Evolutionary conservation across 768 basidiomycete genomes (phyloP).

Genomic region (Trametes cinnabarina): DNA sequence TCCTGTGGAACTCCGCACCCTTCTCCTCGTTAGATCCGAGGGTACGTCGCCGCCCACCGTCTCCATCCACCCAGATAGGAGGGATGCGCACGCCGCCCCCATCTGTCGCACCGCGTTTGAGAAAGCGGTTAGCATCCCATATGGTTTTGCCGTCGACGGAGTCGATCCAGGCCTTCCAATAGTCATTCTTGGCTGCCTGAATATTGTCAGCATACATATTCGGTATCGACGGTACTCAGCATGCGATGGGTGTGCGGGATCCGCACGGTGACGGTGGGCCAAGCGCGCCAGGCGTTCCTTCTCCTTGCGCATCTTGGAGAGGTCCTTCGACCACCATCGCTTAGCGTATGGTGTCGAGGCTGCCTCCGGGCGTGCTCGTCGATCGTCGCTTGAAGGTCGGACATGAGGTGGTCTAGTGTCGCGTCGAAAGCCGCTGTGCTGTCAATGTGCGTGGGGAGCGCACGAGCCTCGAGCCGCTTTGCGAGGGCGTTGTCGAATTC

Average conservation of each 20-base stretch:
- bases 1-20: conserved; percentile 17
- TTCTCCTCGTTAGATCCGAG: conserved; percentile 14
- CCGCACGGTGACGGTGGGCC: conserved; percentile 3
- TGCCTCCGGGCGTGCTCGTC: conserved; percentile 13
- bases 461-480: background rate
- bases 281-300: conserved; percentile 18
- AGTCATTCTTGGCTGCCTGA: conserved; percentile 18
- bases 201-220: conserved; percentile 19
- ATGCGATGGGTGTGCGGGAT: conserved; percentile 15
- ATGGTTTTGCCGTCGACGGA: conserved; percentile 8
- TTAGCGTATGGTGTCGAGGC: conserved; percentile 27
- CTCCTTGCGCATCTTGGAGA: conserved; percentile 21
- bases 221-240: conserved; percentile 12
- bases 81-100: conserved; percentile 22
- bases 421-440: conserved; percentile 10
- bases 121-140: conserved; percentile 23
- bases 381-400: conserved; percentile 21
- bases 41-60: background rate
- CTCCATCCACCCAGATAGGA: background rate
- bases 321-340: conserved; percentile 34
- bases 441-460: background rate
- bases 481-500: conserved; percentile 27
- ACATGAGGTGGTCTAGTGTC: background rate
- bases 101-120: conserved; percentile 8
- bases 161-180: conserved; percentile 29